A percentile compares a stretch with the other conserved stretches of the same genome.
These are phyloP conservation scores for Colletotrichum scovillei DNA, from an alignment of 2,329 filamentous ascomycete species.

Conservation along the genomic window DNA sequence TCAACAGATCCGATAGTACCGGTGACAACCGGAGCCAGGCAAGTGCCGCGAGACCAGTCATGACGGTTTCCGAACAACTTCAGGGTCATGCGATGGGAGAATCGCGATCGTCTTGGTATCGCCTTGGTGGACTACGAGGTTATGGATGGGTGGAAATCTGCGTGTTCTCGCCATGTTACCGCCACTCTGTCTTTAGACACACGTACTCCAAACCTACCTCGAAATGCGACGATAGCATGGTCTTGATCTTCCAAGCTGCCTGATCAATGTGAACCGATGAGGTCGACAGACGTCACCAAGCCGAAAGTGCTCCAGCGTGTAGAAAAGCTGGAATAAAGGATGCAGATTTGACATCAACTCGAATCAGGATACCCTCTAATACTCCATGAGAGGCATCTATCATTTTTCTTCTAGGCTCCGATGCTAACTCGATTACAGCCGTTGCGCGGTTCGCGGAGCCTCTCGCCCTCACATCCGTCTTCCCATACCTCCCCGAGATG, in stretches of 20 bases:
- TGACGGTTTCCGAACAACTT: background rate
- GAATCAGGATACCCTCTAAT: background rate
- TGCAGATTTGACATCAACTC: no score
- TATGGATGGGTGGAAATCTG: constrained; percentile 4
- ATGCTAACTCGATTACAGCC: constrained; percentile 57
- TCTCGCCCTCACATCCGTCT: constrained; percentile 76
- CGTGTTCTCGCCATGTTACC: constrained; percentile 13
- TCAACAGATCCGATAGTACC: background rate
- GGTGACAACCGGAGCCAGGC: constrained; percentile 11
- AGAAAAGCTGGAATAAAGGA: background rate
- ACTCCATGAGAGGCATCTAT: background rate
- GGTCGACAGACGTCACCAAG: constrained; percentile 2
- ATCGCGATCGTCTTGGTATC: background rate
- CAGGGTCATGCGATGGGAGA: background rate
- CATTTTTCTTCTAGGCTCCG: background rate
- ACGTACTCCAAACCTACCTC: constrained; percentile 21
- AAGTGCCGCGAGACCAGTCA: constrained; percentile 24
- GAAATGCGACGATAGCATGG: constrained; percentile 28
- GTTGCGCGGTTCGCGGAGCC: constrained; percentile 85
- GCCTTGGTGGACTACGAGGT: background rate
- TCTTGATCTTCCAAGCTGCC: constrained; percentile 32
- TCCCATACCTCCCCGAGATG: constrained; percentile 82
- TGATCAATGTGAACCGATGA: constrained; percentile 33
- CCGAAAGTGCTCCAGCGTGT: constrained; percentile 18
- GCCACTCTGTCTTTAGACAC: constrained; percentile 26